phyloP scores from a whole-genome alignment of 75 land plant genomes.

The Larix kaempferi region DNA sequence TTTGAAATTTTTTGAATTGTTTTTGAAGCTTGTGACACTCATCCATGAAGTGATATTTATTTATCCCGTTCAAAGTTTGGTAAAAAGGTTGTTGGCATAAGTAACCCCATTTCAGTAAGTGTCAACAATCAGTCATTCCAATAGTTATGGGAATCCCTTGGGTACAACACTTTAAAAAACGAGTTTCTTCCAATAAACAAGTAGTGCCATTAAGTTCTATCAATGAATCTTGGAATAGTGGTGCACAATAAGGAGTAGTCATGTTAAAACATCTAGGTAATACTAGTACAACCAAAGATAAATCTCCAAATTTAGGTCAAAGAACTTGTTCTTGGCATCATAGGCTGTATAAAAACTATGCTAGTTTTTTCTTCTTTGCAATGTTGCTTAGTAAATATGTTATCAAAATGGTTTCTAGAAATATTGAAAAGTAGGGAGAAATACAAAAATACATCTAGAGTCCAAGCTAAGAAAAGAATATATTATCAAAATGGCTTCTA shows the following conservation, averaged over 20 bases:
- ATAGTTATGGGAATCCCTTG: not conserved
- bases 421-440: not conserved
- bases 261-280: not conserved
- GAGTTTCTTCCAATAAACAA: not conserved
- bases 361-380: not conserved
- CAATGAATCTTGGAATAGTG: not conserved
- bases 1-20: no score
- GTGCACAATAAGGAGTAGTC: not conserved
- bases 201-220: not conserved
- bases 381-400: not conserved
- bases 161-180: slow-evolving; percentile 7
- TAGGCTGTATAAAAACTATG: not conserved
- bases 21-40: not conserved
- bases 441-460: not conserved
- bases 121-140: not conserved
- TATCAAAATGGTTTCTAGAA: not conserved
- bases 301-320: not conserved
- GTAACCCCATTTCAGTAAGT: not conserved
- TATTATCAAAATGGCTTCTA: no score
- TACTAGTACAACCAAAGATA: not conserved
- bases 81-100: slow-evolving; percentile 3
- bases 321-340: not conserved
- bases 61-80: slow-evolving; percentile 11
- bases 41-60: not conserved
- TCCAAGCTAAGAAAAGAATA: not conserved